Evolutionary conservation across 1,284 basidiomycete genomes (phyloP), one percentile per base, ranked within the genome.

Genomic region (Cutaneotrichosporon curvatum): DNA sequence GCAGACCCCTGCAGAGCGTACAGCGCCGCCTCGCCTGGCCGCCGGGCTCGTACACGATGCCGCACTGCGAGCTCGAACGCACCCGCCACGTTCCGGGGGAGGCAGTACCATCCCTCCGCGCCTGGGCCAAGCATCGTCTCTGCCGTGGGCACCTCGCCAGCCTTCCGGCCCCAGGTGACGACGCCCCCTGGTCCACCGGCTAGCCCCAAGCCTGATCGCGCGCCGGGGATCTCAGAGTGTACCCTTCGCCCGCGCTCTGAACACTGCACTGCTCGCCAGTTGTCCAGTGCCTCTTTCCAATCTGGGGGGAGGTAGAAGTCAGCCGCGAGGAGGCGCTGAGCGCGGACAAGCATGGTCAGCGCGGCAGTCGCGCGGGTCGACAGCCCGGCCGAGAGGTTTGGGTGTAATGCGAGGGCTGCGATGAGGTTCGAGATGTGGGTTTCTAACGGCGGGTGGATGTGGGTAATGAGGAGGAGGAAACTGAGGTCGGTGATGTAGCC

Each of bases 371-470:
- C 55, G 15, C 56, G 49, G 7, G 53, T 56, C 7, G 61, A 63
- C n/a, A 71, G 48, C 30, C 52, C 51, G 5, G 63, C 45, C 12
- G 31, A 39, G 2, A 71, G 53, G 12, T 45, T 48, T 2, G 66
- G 65, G 44, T 71, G 65, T 22, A 56, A 37, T 0, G 57, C 55
- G 2, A 62, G 40, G 2, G 65, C 65, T 0, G 67, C 67, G 30
- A 66, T 37, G 39, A 71, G 58, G 39, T 69, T 68, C 30, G 60
- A 56, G 37, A 67, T 58, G 56, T 69, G 62, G 4, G 58, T 53
- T 12, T 45, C 25, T 4, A 71, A 59, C 0, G 67, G 63, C 0
- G 68, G 62, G 49, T 64, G 61, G 36, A 69, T 62, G 45, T 67
- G 62, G 2, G 62, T 64, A 31, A 58, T 62, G n/a, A 59, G 54